Evolutionary conservation across 2,329 filamentous ascomycete genomes (phyloP), one percentile per base, ranked within the genome.

Genomic region (Fusarium chuoi): DNA sequence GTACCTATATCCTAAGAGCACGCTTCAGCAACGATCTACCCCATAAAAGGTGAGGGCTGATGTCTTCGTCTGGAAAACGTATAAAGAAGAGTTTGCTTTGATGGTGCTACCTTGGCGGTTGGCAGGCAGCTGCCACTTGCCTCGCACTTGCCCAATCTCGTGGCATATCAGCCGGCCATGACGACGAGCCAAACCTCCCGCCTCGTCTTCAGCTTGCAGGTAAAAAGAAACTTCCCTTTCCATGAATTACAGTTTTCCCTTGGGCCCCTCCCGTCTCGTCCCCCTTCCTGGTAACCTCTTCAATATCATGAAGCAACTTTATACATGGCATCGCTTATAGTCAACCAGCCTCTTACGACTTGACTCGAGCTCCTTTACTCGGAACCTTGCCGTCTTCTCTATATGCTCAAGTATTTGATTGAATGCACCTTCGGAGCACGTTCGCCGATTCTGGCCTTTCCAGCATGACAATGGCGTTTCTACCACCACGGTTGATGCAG

Each of bases 71-170:
- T 28, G 24, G 20, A 12, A 28, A 28, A 33, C 14, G 28, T 14
- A 17, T 36, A 20, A 38, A 30, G 15, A 13, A 24, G 44, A 22
- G 33, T 35, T 22, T 52, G 41, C 30, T 41, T 42, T 28, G 14
- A 24, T 33, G 52, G n/a, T 28, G 30, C 7, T 38, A 15, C 26
- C 22, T 15, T n/a, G 28, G 35, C 51, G 60, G 52, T 48, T 18
- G 44, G 26, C 41, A 39, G 46, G 61, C 41, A 61, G 52, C 52
- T 75, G 73, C 58, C 72, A 75, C 58, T 68, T 75, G 73, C 59
- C 65, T 65, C 54, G 61, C 76, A 78, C 75, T 68, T 78, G 73
- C 70, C 49, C 71, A 45, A 73, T 71, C 57, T 49, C 51, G 41
- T 58, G 28, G 28, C 33, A 36, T 56, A 38, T 24, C 56, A 41